A percentile compares a stretch with the other conserved stretches of the same genome.
Evolutionary conservation across 176 grass and related monocot species (phyloP).

Genomic region (Triticum dicoccoides): DNA sequence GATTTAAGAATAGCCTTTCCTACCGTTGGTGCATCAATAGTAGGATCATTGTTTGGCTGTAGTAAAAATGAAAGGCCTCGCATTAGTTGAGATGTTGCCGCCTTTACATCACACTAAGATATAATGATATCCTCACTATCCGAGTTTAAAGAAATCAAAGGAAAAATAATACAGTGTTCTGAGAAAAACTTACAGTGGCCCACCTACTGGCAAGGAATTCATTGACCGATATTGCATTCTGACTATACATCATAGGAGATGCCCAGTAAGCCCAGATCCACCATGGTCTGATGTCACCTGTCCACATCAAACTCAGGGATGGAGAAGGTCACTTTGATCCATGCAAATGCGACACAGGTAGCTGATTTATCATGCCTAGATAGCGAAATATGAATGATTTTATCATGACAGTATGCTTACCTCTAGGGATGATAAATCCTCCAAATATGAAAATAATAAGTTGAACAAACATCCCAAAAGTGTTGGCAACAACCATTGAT

Average conservation of each 20-base stretch:
- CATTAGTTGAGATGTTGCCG: not conserved
- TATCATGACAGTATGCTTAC: conserved; percentile 30
- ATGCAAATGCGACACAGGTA: not conserved
- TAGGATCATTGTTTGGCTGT: conserved; percentile 65
- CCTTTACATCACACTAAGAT: not conserved
- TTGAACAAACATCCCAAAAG: conserved; percentile 58
- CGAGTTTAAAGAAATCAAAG: not conserved
- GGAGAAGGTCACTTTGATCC: conserved; percentile 11
- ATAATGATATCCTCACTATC: not conserved
- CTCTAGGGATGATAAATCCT: conserved; percentile 75
- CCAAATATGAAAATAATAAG: conserved; percentile 84
- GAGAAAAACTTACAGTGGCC: conserved; percentile 53
- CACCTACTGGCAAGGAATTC: conserved; percentile 89
- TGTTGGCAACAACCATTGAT: conserved; percentile 83
- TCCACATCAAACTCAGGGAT: not conserved
- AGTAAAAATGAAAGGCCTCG: not conserved
- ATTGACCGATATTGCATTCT: conserved; percentile 80
- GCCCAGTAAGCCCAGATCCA: conserved; percentile 94
- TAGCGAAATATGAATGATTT: not conserved
- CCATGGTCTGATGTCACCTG: conserved; percentile 89
- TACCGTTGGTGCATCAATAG: conserved; percentile 60
- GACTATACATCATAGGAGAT: conserved; percentile 88
- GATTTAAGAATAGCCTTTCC: conserved; percentile 80
- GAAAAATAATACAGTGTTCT: conserved; percentile 14
- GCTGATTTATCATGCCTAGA: not conserved